Base-by-base conservation (phyloP, 1,284 basidiomycete genomes). In the Omphalotus olearius region DNA sequence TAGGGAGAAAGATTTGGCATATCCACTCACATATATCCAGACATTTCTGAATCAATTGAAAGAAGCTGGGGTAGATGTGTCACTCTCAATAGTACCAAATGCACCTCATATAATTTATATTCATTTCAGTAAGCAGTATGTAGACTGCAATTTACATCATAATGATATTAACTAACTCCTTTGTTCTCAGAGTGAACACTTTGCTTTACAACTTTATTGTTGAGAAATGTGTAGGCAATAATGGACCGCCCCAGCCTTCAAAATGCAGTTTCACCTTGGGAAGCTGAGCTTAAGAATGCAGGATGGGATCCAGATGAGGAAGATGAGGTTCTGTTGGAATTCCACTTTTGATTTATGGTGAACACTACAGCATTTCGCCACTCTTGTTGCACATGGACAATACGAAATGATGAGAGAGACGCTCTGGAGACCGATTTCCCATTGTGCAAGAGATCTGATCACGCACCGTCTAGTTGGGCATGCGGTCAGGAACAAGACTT, bases 1-100 rank as follows among this genome's bases (percentile, higher is more conserved):
- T 50, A 64, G 62, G 40, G 51, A 56, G 3, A 60, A 60, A 13
- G 62, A 64, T 45, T 58, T 67, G 20, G 63, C 61, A n/a, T 67
- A 67, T 49, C 44, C 55, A 6, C 40, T 60, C n/a, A 54, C 60
- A 36, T 57, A 60, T 33, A 57, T 56, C 9, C 51, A 59, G n/a
- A 59, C 62, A 38, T 59, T 64, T 26, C 47, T 55, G 38, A 45
- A 55, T 20, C 25, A 53, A 2, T 46, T 67, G 16, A 51, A 55
- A 38, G 58, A 59, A 7, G 64, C 63, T 26, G 64, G 64, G 3
- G 54, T 62, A 18, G 36, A 62, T 5, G 62, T 58, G 3, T 45
- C 56, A 16, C 45, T 67, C 9, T 51, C 58, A 6, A 54, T 58
- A 20, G 50, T 66, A n/a, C 44, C 55, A 0, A 61, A 56, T 16